These are phyloP conservation scores for Chlamydomonas incerta DNA, from an alignment of 139 green algal genomes.

Conservation along the genomic window DNA sequence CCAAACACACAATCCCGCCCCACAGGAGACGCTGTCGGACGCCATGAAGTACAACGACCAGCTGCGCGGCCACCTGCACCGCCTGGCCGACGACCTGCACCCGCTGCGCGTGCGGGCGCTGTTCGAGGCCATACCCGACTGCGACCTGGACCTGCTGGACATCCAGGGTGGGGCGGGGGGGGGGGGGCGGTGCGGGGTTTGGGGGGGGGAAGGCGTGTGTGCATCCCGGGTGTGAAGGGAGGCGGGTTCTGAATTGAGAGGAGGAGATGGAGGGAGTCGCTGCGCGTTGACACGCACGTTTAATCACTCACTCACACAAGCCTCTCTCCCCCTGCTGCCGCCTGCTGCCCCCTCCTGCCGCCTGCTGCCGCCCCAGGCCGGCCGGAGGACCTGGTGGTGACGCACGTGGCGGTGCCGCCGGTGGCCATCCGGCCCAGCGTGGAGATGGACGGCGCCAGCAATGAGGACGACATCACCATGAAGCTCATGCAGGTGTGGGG, in stretches of 20 bases:
- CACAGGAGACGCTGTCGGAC: constrained; percentile 52
- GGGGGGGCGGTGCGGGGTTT: not conserved
- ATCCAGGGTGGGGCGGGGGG: constrained; percentile 39
- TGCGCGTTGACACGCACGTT: too few species aligned
- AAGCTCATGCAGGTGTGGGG: constrained; percentile 86
- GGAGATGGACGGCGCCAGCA: constrained; percentile 97
- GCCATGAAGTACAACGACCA: constrained; percentile 64
- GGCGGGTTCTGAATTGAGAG: not conserved
- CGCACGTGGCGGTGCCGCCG: constrained; percentile 90
- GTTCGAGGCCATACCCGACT: constrained; percentile 83
- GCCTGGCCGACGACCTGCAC: constrained; percentile 92
- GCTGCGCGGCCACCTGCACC: constrained; percentile 47
- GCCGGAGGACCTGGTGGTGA: constrained; percentile 91
- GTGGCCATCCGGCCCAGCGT: constrained; percentile 97
- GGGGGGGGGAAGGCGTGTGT: not conserved
- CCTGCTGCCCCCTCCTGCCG: too few species aligned
- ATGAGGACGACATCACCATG: constrained; percentile 99
- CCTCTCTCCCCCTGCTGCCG: too few species aligned
- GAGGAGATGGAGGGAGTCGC: not conserved
- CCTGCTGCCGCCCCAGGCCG: constrained; percentile 55
- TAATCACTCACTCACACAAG: not conserved
- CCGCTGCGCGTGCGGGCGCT: constrained; percentile 86
- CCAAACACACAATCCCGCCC: not conserved
- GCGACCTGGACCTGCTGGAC: constrained; percentile 77
- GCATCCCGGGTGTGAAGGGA: not conserved